A percentile compares a stretch with the other conserved stretches of the same genome.
These are phyloP conservation scores for Exophiala bonariae DNA, from an alignment of 2,329 filamentous ascomycete species.

Conservation along the genomic window DNA sequence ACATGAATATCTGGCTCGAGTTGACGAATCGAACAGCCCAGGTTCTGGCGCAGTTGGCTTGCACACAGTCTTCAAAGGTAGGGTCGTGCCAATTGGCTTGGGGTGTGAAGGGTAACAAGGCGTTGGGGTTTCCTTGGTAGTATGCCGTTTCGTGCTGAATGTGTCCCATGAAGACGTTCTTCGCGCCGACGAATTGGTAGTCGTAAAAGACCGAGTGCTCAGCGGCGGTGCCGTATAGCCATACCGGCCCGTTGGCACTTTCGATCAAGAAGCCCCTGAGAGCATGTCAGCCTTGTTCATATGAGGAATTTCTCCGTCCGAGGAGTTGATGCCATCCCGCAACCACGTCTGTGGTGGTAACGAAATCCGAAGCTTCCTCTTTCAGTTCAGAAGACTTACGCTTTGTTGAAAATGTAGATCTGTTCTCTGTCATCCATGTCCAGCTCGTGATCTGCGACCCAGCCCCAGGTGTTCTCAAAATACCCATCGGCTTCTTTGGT, in stretches of 20 bases:
- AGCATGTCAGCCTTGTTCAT: slow-evolving; percentile 5
- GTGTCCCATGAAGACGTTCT: slow-evolving; percentile 63
- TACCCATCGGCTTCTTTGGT: slow-evolving; percentile 53
- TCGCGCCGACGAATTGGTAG: slow-evolving; percentile 63
- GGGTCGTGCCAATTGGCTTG: slow-evolving; percentile 50
- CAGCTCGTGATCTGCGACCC: slow-evolving; percentile 36
- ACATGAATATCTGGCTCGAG: slow-evolving; percentile 56
- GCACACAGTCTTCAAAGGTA: slow-evolving; percentile 47
- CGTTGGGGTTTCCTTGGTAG: slow-evolving; percentile 65
- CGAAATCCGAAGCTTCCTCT: no score
- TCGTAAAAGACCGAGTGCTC: slow-evolving; percentile 72
- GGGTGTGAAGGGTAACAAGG: slow-evolving; percentile 57
- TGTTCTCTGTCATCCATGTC: slow-evolving; percentile 45
- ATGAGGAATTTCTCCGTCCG: slow-evolving; percentile 30
- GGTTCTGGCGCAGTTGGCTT: slow-evolving; percentile 42
- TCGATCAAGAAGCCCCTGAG: slow-evolving; percentile 46
- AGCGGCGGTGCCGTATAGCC: slow-evolving; percentile 64
- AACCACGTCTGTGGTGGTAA: no score
- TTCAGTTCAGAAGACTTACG: slow-evolving; percentile 50
- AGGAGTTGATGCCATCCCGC: no score
- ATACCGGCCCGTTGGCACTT: slow-evolving; percentile 41
- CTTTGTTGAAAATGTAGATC: slow-evolving; percentile 63
- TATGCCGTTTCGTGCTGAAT: slow-evolving; percentile 72
- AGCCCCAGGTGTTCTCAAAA: slow-evolving; percentile 36
- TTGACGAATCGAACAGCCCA: slow-evolving; percentile 66